Evolutionary conservation across 805 yeast species (phyloP).

Genomic region (Wickerhamomyces alni): DNA sequence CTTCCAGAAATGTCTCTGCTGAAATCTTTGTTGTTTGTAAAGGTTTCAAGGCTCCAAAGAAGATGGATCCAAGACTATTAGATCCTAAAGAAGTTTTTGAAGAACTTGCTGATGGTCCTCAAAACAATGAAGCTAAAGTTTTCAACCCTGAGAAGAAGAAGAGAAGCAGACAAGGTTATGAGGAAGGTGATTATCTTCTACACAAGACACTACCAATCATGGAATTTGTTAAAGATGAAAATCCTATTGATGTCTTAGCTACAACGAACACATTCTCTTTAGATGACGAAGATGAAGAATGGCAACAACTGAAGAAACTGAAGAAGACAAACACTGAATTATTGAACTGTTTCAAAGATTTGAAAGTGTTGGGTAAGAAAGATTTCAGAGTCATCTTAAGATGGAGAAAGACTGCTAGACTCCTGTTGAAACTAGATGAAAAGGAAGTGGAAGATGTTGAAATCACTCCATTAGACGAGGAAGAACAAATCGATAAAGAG

Average conservation of each 20-base stretch:
- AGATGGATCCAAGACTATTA: slow-evolving; percentile 83
- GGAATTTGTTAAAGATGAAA: slow-evolving; percentile 78
- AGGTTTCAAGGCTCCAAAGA: slow-evolving; percentile 94
- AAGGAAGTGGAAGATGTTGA: slow-evolving; percentile 44
- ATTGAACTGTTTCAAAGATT: slow-evolving; percentile 78
- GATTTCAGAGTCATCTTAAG: slow-evolving; percentile 81
- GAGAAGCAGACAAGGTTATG: slow-evolving; percentile 94
- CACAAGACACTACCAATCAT: slow-evolving; percentile 68
- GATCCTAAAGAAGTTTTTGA: slow-evolving; percentile 94
- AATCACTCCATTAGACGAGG: slow-evolving; percentile 74
- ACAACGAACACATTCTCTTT: slow-evolving; percentile 56
- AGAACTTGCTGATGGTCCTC: slow-evolving; percentile 71
- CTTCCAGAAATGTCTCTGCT: slow-evolving; percentile 98
- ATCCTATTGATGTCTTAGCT: slow-evolving; percentile 81
- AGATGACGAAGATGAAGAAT: slow-evolving; percentile 57
- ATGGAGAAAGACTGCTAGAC: slow-evolving; percentile 88
- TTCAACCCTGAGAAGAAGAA: slow-evolving; percentile 90
- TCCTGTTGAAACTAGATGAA: slow-evolving; percentile 58
- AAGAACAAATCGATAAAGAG: slow-evolving; percentile 84
- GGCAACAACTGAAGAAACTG: slow-evolving; percentile 65
- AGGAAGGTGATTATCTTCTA: slow-evolving; percentile 76
- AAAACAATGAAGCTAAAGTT: slow-evolving; percentile 83
- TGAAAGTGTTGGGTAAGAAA: slow-evolving; percentile 89
- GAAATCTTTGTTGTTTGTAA: slow-evolving; percentile 97
- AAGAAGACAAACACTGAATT: slow-evolving; percentile 77